Evolutionary conservation across 768 basidiomycete genomes (phyloP).

Genomic region (Mycena albidolilacea): DNA sequence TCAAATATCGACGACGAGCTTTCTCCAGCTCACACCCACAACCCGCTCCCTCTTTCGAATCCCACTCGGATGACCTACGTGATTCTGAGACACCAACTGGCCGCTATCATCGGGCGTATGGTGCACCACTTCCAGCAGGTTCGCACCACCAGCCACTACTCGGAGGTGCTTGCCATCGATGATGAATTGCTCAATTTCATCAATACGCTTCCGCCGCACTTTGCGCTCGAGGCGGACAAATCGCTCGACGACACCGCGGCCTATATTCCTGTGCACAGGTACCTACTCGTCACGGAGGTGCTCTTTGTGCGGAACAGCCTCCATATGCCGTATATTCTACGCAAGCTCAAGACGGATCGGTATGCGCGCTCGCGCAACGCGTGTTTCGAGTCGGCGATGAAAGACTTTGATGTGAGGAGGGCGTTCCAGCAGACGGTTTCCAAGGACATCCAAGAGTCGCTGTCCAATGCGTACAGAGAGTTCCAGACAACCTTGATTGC

Average conservation of each 20-base stretch:
- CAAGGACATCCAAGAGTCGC: conserved; percentile 75
- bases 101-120: conserved; percentile 89
- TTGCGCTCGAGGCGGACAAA: conserved; percentile 80
- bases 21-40: conserved; percentile 59
- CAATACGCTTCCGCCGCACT: conserved; percentile 83
- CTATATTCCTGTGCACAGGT: conserved; percentile 87
- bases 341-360: conserved; percentile 83
- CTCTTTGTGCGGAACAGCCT: conserved; percentile 88
- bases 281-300: conserved; percentile 91
- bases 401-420: conserved; percentile 86
- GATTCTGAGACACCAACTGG: conserved; percentile 87
- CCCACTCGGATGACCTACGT: conserved; percentile 92
- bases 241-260: conserved; percentile 76
- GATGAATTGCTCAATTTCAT: conserved; percentile 88
- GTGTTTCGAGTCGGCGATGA: conserved; percentile 92
- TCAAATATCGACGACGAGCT: conserved; percentile 80
- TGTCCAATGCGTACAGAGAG: conserved; percentile 88
- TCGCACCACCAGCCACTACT: conserved; percentile 81
- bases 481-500: conserved; percentile 92
- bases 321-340: conserved; percentile 90
- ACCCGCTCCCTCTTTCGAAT: conserved; percentile 70
- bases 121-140: conserved; percentile 95
- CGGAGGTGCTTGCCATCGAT: conserved; percentile 86
- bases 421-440: conserved; percentile 74
- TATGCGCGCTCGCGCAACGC: conserved; percentile 86